phyloP scores from a whole-genome alignment of 2,329 filamentous ascomycete species.

The Apiospora saccharicola region DNA sequence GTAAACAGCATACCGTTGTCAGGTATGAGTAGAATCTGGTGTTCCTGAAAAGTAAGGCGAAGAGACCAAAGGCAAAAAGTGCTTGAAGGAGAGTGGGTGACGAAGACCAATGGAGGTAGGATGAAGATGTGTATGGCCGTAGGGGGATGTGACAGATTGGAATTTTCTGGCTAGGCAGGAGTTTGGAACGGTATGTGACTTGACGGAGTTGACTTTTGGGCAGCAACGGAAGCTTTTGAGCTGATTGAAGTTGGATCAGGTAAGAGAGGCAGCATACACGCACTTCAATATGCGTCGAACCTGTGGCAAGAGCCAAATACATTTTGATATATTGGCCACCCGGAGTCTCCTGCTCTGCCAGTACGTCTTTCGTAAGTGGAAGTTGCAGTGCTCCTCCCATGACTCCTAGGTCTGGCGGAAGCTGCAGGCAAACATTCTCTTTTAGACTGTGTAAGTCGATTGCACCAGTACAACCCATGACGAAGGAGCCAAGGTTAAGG shows the following conservation, averaged over 20 bases:
- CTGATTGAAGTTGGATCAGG: not conserved
- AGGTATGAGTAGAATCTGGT: not conserved
- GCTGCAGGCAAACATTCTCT: not conserved
- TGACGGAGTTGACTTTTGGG: not conserved
- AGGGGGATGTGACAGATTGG: not conserved
- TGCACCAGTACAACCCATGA: not conserved
- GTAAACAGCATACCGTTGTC: not conserved
- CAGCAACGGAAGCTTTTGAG: not conserved
- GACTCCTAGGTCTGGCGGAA: conserved; percentile 6
- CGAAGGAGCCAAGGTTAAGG: not conserved
- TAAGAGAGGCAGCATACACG: not conserved
- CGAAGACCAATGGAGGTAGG: not conserved
- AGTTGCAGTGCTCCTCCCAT: not conserved
- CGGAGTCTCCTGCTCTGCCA: not conserved
- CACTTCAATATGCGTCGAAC: not conserved
- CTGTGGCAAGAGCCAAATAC: not conserved
- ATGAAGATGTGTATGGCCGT: not conserved
- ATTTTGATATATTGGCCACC: conserved; percentile 9
- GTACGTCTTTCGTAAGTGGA: not conserved
- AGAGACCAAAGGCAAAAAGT: not conserved
- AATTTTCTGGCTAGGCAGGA: not conserved
- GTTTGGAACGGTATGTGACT: conserved; percentile 1
- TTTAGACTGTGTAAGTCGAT: not conserved
- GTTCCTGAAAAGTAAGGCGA: not conserved
- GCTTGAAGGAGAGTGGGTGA: not conserved